Evolutionary conservation across 106 monocot species (phyloP).

Genomic region (Apostasia ramifera): DNA sequence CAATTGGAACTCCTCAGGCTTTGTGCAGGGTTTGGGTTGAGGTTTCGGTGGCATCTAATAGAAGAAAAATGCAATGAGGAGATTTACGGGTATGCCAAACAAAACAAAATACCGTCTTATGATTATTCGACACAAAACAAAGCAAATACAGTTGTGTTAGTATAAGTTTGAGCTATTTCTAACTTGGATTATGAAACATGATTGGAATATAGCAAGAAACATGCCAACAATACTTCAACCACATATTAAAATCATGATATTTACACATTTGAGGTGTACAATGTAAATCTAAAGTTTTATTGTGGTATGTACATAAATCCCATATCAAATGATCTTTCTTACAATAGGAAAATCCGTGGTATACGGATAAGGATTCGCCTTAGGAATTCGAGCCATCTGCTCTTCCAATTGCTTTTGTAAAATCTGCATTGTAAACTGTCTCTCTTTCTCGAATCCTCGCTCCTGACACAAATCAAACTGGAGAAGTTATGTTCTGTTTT

Average conservation of each 20-base stretch:
- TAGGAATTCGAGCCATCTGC: slow-evolving; percentile 61
- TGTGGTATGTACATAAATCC: too few species aligned
- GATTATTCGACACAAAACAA: too few species aligned
- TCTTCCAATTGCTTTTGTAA: slow-evolving; percentile 59
- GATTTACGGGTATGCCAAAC: too few species aligned
- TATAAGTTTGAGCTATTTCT: too few species aligned
- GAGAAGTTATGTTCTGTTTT: background rate
- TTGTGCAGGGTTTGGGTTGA: slow-evolving; percentile 67
- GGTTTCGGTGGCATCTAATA: slow-evolving; percentile 90
- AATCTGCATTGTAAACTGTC: slow-evolving; percentile 36
- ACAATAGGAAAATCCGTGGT: slow-evolving; percentile 96
- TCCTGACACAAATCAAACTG: slow-evolving; percentile 35
- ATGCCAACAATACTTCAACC: too few species aligned
- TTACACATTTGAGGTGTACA: too few species aligned
- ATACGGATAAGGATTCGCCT: slow-evolving; percentile 82
- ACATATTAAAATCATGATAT: too few species aligned
- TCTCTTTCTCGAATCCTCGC: slow-evolving; percentile 76
- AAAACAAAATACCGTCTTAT: too few species aligned
- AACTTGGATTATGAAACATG: too few species aligned
- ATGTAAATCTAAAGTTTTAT: too few species aligned
- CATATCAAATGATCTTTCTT: slow-evolving; percentile 2
- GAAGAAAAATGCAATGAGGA: background rate
- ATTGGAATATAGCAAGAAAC: too few species aligned
- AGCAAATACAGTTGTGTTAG: too few species aligned
- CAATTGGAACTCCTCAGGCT: slow-evolving; percentile 68